Evolutionary conservation across 129 eudicot species (phyloP).

Genomic region (Saussurea involucrata): DNA sequence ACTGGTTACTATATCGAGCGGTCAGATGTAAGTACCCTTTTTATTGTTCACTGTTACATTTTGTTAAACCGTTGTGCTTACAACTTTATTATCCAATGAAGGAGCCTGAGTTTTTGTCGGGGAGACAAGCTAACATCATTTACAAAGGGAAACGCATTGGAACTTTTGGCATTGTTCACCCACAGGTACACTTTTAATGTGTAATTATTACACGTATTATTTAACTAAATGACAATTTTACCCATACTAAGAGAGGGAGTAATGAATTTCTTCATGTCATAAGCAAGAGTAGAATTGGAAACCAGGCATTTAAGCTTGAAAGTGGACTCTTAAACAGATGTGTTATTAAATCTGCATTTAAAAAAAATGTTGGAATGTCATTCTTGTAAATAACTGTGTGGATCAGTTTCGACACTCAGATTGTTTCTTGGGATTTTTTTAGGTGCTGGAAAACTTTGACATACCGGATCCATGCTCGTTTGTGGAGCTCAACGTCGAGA

Average conservation of each 20-base stretch:
- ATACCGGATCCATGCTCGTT: constrained; percentile 87
- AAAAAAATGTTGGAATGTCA: not conserved
- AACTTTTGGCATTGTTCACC: constrained; percentile 89
- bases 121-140: constrained; percentile 88
- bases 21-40: constrained; percentile 52
- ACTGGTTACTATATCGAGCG: constrained; percentile 74
- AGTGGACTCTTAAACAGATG: too few relatives aligned
- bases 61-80: not conserved
- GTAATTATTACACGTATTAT: not conserved
- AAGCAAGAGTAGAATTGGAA: too few relatives aligned
- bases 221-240: too few relatives aligned
- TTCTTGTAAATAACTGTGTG: not conserved
- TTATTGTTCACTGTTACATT: not conserved
- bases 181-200: constrained; percentile 53
- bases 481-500: constrained; percentile 52
- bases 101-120: constrained; percentile 89
- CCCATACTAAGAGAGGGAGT: not conserved
- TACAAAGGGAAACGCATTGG: constrained; percentile 82
- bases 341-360: not conserved
- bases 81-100: constrained; percentile 19
- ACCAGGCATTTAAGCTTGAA: too few relatives aligned
- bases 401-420: not conserved
- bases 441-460: constrained; percentile 89
- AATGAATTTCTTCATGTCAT: too few relatives aligned
- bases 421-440: constrained; percentile 14